Evolutionary conservation across 345 rosid species (phyloP).

Genomic region (Trapa incisa): DNA sequence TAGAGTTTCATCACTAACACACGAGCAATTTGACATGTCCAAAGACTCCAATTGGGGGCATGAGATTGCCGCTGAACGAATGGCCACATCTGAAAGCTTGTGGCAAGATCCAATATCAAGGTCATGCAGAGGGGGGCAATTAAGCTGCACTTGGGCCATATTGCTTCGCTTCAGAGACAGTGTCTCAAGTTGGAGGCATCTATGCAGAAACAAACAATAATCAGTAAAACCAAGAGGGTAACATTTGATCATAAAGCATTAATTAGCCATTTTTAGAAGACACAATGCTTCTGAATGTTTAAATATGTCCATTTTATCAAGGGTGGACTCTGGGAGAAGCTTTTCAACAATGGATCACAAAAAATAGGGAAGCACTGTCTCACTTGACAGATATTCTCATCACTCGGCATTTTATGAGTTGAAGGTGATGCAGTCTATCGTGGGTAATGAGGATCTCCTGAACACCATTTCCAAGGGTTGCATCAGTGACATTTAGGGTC

Average conservation of each 20-base stretch:
- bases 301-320: no score
- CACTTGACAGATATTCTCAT: slow-evolving; percentile 79
- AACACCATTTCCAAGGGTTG: slow-evolving; percentile 58
- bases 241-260: background rate
- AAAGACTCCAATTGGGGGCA: slow-evolving; percentile 74
- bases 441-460: slow-evolving; percentile 79
- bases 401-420: slow-evolving; percentile 73
- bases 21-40: slow-evolving; percentile 85
- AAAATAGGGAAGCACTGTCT: slow-evolving; percentile 1
- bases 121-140: slow-evolving; percentile 60
- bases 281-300: no score
- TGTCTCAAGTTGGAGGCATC: slow-evolving; percentile 74
- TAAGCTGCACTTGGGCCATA: slow-evolving; percentile 74
- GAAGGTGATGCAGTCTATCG: slow-evolving; percentile 55
- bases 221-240: background rate
- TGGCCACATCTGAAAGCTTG: slow-evolving; percentile 90
- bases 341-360: no score
- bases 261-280: no score
- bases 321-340: no score
- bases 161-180: slow-evolving; percentile 81
- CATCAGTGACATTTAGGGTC: slow-evolving; percentile 62
- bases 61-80: slow-evolving; percentile 74
- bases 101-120: slow-evolving; percentile 90
- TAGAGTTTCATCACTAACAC: slow-evolving; percentile 85
- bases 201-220: slow-evolving; percentile 16